Evolutionary conservation across 495 filamentous ascomycete genomes (phyloP), one percentile per base, ranked within the genome.

Genomic region (Annulohypoxylon nitens): DNA sequence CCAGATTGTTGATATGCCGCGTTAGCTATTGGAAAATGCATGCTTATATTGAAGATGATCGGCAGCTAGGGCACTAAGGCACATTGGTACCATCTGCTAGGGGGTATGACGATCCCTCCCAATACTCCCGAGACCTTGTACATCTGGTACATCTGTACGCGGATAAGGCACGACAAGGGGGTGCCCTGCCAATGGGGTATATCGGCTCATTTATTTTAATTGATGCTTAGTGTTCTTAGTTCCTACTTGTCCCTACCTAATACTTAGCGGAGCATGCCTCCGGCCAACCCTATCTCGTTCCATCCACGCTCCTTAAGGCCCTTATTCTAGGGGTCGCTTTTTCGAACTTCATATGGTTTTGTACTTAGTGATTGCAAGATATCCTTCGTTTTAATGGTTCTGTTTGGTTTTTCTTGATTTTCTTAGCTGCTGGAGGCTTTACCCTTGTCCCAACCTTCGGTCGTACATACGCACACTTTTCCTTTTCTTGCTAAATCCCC

Each of bases 181-280:
- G n/a, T 23, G 8, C 53, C 72, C 72, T 75, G 67, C 72, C 72
- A 71, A 75, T 71, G 53, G 72, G 67, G 20, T 72, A 75, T 75
- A 75, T 62, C 65, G 47, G 65, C 47, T 77, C 68, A 69, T 74
- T 67, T 74, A 75, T 70, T 69, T 69, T 74, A 51, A 70, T 75
- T 75, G 76, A 76, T 75, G 70, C 72, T 67, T 74, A 66, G 69
- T 65, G 47, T 53, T 75, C 20, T 26, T 26, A 53, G 60, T 30
- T 30, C 30, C 30, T 30, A 30, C 30, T 30, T 64, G 45, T 53
- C 73, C 18, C 16, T 25, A 54, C 55, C 33, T 69, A 55, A 33
- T 61, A 75, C 70, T 71, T 45, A 63, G 64, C 76, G 76, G 76
- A 78, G 61, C 61, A 61, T 66, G 68, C 58, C 64, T 78, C 76